A percentile compares a stretch with the other conserved stretches of the same genome.
These are phyloP conservation scores for Leccinum barrowsii DNA, from an alignment of 768 basidiomycete genomes.

Conservation along the genomic window DNA sequence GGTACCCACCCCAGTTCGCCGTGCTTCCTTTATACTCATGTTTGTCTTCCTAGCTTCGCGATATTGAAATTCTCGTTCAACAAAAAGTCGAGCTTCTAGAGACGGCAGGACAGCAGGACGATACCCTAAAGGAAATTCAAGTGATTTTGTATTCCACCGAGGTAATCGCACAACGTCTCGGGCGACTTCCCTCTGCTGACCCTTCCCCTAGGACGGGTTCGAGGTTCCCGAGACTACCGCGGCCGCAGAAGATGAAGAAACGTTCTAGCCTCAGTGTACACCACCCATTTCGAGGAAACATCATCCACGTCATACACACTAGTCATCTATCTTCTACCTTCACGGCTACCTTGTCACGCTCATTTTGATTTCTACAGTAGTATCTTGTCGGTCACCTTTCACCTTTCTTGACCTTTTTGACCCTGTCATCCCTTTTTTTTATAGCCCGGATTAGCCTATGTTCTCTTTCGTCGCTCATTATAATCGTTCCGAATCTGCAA, in stretches of 20 bases:
- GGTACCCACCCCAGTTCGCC: slow-evolving; percentile 42
- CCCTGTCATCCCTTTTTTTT: neutral
- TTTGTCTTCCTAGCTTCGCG: slow-evolving; percentile 66
- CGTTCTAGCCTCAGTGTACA: slow-evolving; percentile 45
- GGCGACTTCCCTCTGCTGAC: slow-evolving; percentile 6
- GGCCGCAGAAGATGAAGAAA: slow-evolving; percentile 75
- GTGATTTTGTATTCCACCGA: slow-evolving; percentile 94
- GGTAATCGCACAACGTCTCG: slow-evolving; percentile 44
- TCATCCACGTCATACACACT: slow-evolving; percentile 9
- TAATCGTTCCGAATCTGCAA: slow-evolving; percentile 27
- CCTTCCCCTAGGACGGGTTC: slow-evolving; percentile 72
- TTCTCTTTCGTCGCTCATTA: slow-evolving; percentile 15
- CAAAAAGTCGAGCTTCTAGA: slow-evolving; percentile 66
- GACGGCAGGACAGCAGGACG: slow-evolving; percentile 52
- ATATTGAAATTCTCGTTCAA: slow-evolving; percentile 94
- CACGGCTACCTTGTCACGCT: slow-evolving; percentile 13
- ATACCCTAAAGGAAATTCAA: slow-evolving; percentile 74
- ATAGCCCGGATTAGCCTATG: slow-evolving; percentile 18
- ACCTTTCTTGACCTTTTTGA: slow-evolving; percentile 9
- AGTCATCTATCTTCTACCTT: slow-evolving; percentile 4
- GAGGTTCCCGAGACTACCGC: slow-evolving; percentile 73
- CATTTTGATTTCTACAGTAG: slow-evolving; percentile 13
- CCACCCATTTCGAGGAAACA: slow-evolving; percentile 5
- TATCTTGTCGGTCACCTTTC: slow-evolving; percentile 8
- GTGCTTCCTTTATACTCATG: slow-evolving; percentile 5